Percentiles rank a stretch among this genome's conserved stretches.
phyloP scores from a whole-genome alignment of 305 asterid species.

The Rubia tinctorum region DNA sequence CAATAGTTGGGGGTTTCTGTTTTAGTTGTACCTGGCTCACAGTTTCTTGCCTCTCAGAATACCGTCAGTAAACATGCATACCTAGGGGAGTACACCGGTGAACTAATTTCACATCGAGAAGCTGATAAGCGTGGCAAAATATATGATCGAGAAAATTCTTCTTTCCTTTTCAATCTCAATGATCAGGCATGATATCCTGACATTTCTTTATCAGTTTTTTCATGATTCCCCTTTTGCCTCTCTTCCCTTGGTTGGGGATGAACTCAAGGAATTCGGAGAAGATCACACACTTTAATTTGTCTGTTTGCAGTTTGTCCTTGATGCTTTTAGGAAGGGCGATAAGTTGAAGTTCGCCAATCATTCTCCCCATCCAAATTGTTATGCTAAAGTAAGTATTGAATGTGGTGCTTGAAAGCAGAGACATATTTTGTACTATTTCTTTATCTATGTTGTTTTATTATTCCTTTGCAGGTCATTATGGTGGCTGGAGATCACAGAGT shows the following conservation, averaged over 20 bases:
- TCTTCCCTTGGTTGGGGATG: background rate
- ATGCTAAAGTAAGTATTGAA: constrained; percentile 69
- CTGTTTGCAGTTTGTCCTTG: constrained; percentile 78
- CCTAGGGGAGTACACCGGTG: constrained; percentile 99
- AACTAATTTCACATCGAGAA: constrained; percentile 91
- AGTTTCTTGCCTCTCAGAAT: constrained; percentile 52
- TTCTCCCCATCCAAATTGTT: constrained; percentile 95
- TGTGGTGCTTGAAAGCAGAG: constrained; percentile 9
- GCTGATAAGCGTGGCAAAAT: constrained; percentile 99
- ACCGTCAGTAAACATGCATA: constrained; percentile 82
- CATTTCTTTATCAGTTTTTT: background rate
- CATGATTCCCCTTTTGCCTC: background rate
- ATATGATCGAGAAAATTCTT: constrained; percentile 87
- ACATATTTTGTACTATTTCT: background rate
- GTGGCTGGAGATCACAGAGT: constrained; percentile 96
- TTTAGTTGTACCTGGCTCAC: constrained; percentile 14
- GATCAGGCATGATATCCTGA: constrained; percentile 62
- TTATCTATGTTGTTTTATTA: constrained; percentile 3
- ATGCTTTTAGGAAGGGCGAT: constrained; percentile 95
- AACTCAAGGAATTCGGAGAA: background rate
- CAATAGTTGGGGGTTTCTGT: constrained; percentile 9
- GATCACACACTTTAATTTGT: constrained; percentile 2
- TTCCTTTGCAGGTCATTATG: constrained; percentile 70
- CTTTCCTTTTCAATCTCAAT: constrained; percentile 87
- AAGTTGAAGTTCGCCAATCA: constrained; percentile 95